A percentile compares a stretch with the other conserved stretches of the same genome.
Conservation (phyloP, 768 basidiomycete genomes). For the Amanita rubescens region DNA sequence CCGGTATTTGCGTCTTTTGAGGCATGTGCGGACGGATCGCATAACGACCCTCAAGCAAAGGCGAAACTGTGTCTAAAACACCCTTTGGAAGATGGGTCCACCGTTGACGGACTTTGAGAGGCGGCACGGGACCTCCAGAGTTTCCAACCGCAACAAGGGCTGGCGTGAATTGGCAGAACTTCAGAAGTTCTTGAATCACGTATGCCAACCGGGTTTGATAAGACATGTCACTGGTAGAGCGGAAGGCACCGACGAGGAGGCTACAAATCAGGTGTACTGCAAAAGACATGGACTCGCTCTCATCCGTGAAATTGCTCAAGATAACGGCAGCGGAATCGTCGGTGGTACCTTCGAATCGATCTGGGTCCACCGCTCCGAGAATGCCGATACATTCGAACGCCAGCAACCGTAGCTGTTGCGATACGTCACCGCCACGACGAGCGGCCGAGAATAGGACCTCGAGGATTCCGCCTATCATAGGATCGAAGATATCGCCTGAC, state of each 20-base stretch:
- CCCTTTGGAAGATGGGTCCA: constrained; percentile 81
- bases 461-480: constrained; percentile 61
- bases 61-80: constrained; percentile 79
- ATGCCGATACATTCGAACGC: constrained; percentile 90
- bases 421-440: constrained; percentile 71
- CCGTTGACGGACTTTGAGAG: constrained; percentile 59
- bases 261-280: constrained; percentile 81
- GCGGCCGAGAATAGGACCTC: constrained; percentile 61
- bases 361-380: constrained; percentile 91
- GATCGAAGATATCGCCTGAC: constrained; percentile 83
- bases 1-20: constrained; percentile 49
- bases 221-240: constrained; percentile 88
- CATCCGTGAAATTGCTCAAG: constrained; percentile 73
- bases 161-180: constrained; percentile 79
- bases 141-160: constrained; percentile 55
- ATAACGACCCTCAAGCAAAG: constrained; percentile 69
- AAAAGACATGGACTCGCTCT: constrained; percentile 68
- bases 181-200: constrained; percentile 85
- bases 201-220: constrained; percentile 88
- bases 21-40: constrained; percentile 37
- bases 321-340: constrained; percentile 63
- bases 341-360: constrained; percentile 67
- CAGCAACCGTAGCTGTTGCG: constrained; percentile 55
- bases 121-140: constrained; percentile 36
- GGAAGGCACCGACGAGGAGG: constrained; percentile 83